Evolutionary conservation across 176 grass and related monocot genomes (phyloP).

Genomic region (Bonia amplexicaulis): DNA sequence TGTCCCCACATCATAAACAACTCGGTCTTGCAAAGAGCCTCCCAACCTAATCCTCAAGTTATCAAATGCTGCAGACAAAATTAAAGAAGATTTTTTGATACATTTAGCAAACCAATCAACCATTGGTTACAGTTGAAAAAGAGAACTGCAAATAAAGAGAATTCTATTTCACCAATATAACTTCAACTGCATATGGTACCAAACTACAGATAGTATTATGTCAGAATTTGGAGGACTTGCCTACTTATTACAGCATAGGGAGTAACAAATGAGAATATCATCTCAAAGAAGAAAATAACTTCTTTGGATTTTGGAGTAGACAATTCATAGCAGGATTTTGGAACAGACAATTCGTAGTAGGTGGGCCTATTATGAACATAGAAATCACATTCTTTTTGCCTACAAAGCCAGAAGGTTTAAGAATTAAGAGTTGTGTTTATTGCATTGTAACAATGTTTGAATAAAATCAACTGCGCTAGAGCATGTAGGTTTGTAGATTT

Average conservation of each 20-base stretch:
- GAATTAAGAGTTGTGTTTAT: neutral
- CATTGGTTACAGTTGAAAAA: neutral
- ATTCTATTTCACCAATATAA: neutral
- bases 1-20: conserved; percentile 65
- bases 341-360: neutral
- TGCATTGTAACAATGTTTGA: neutral
- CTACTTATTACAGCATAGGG: neutral
- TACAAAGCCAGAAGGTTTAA: neutral
- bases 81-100: neutral
- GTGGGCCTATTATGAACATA: neutral
- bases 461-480: neutral
- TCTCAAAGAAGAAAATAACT: neutral
- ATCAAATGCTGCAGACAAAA: conserved; percentile 50
- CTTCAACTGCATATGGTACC: neutral
- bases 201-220: neutral
- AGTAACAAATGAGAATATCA: neutral
- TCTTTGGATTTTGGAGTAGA: neutral
- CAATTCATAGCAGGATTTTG: neutral
- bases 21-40: conserved; percentile 78
- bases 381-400: neutral
- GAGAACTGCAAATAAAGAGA: neutral
- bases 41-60: conserved; percentile 70
- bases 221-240: neutral
- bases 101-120: neutral
- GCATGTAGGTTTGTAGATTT: neutral